Evolutionary conservation across 352 stramenopile genomes (phyloP).

Genomic region (Achlya hypogyna): DNA sequence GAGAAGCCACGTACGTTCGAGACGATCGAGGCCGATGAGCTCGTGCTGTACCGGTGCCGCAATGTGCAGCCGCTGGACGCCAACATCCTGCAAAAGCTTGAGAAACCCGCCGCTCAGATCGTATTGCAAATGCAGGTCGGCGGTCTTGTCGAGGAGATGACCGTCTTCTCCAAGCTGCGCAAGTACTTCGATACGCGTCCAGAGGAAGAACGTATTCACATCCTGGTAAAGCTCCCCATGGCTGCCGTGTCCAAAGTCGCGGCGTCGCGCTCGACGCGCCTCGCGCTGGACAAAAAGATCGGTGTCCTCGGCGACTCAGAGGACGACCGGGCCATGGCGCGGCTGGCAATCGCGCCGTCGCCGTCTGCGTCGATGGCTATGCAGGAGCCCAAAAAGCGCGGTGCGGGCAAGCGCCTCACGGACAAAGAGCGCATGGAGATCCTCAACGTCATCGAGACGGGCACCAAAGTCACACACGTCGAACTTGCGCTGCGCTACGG

Average conservation of each 20-base stretch:
- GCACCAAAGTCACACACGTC: conserved; percentile 82
- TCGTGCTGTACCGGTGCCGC: conserved; percentile 14
- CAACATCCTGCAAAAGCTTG: conserved; percentile 17
- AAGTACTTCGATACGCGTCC: conserved; percentile 15
- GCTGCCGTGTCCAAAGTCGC: conserved; percentile 9
- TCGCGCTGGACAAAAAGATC: conserved; percentile 8
- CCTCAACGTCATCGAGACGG: conserved; percentile 66
- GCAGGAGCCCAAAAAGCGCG: conserved; percentile 25
- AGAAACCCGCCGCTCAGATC: conserved; percentile 12
- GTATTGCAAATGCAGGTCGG: conserved; percentile 17
- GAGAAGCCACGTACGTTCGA: conserved; percentile 14
- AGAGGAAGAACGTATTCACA: conserved; percentile 14
- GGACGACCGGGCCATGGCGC: background rate
- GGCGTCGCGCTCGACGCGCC: background rate
- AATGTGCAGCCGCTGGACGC: conserved; percentile 8
- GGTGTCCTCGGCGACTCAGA: background rate
- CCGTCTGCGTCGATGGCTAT: conserved; percentile 12
- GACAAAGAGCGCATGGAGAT: conserved; percentile 88
- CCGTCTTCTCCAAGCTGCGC: conserved; percentile 16
- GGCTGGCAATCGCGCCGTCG: background rate
- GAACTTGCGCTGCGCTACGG: conserved; percentile 80
- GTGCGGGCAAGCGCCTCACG: conserved; percentile 68
- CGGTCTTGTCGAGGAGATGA: conserved; percentile 17
- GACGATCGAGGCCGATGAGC: conserved; percentile 10
- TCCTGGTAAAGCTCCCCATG: conserved; percentile 14